These are phyloP conservation scores for Lichtheimia hyalospora DNA, from an alignment of 371 early-diverging fungal genomes.

Conservation along the genomic window DNA sequence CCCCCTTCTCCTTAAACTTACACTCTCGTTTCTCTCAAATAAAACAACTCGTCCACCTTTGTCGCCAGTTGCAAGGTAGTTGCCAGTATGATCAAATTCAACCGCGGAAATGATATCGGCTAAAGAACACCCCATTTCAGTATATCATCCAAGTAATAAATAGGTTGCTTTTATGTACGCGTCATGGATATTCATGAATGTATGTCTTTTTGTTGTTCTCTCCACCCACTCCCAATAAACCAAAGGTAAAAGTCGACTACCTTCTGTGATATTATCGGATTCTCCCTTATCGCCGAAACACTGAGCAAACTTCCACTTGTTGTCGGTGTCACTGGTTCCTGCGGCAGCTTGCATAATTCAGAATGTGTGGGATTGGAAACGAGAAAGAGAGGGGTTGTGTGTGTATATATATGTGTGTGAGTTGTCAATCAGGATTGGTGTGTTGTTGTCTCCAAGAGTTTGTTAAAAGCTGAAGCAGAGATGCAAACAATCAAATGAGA, in stretches of 20 bases:
- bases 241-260: constrained; percentile 45
- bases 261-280: constrained; percentile 96
- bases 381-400: too few relatives aligned
- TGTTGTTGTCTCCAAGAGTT: too few relatives aligned
- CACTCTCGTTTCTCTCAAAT: constrained; percentile 86
- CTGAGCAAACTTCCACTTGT: constrained; percentile 93
- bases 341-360: constrained; percentile 8
- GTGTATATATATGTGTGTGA: too few relatives aligned
- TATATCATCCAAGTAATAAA: too few relatives aligned
- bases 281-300: constrained; percentile 99
- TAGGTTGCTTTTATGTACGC: neutral
- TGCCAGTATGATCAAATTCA: constrained; percentile 92
- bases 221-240: neutral
- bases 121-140: constrained; percentile 19
- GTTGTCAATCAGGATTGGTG: too few relatives aligned
- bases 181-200: neutral
- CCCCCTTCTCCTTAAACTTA: constrained; percentile 38
- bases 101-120: constrained; percentile 96
- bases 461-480: too few relatives aligned
- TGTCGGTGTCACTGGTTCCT: constrained; percentile 8
- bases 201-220: neutral
- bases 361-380: neutral
- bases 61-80: constrained; percentile 92
- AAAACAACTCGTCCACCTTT: constrained; percentile 91
- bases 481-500: too few relatives aligned